Evolutionary conservation across 306 rosid species (phyloP).

Genomic region (Gillenia trifoliata): DNA sequence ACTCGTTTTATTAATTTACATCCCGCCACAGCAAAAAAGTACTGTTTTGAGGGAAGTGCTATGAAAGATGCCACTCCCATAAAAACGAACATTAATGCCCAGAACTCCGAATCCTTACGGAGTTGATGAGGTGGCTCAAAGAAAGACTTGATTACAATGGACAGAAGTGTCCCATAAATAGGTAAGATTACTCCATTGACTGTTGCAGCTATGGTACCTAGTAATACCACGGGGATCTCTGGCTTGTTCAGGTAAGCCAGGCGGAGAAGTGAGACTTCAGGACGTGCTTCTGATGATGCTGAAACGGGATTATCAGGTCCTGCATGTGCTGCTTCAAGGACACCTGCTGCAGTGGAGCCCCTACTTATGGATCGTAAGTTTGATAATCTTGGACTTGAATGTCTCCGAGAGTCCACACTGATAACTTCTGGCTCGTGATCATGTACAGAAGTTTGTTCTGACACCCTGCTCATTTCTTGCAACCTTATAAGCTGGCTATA

Average conservation of each 20-base stretch:
- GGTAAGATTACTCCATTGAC: constrained; percentile 51
- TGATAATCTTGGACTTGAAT: no score
- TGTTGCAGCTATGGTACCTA: constrained; percentile 56
- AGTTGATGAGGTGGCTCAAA: constrained; percentile 53
- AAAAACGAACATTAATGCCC: constrained; percentile 56
- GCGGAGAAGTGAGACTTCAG: constrained; percentile 39
- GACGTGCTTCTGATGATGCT: constrained; percentile 18
- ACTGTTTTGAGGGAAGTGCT: constrained; percentile 42
- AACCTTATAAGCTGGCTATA: constrained; percentile 56
- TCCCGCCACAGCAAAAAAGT: constrained; percentile 65
- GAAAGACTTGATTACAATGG: constrained; percentile 47
- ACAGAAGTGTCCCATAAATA: constrained; percentile 41
- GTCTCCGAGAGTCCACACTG: neutral
- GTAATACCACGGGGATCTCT: constrained; percentile 52
- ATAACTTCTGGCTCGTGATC: constrained; percentile 2
- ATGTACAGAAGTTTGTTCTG: constrained; percentile 1
- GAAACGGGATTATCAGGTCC: constrained; percentile 22
- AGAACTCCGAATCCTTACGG: constrained; percentile 52
- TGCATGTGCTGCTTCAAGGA: constrained; percentile 24
- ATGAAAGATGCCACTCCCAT: constrained; percentile 37
- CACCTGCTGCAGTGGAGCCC: constrained; percentile 21
- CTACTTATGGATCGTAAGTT: no score
- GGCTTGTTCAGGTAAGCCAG: constrained; percentile 74
- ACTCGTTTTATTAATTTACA: constrained; percentile 52
- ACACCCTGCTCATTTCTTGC: constrained; percentile 36